Conservation (phyloP, 495 filamentous ascomycete genomes). For the Mytilinidion resinicola region DNA sequence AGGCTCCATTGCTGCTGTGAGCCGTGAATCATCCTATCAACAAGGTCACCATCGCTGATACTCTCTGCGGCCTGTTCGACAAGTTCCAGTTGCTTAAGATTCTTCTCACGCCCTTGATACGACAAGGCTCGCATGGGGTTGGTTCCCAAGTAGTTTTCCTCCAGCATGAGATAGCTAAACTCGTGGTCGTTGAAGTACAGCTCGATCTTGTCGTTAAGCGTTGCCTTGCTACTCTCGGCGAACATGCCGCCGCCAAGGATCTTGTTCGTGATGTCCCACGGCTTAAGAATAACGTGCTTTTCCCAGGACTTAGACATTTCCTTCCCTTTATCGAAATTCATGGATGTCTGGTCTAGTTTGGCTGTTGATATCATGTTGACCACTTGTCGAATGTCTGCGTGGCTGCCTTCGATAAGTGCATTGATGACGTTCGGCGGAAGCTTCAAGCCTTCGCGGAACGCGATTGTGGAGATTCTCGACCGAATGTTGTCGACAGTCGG, state of each 20-base stretch:
- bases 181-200: slow-evolving; percentile 99
- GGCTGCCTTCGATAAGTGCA: slow-evolving; percentile 86
- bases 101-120: slow-evolving; percentile 57
- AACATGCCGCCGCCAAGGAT: slow-evolving; percentile 87
- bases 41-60: slow-evolving; percentile 94
- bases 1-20: slow-evolving; percentile 96
- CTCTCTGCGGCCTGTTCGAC: slow-evolving; percentile 82
- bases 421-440: slow-evolving; percentile 84
- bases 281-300: slow-evolving; percentile 91
- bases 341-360: slow-evolving; percentile 70
- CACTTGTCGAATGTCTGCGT: slow-evolving; percentile 93
- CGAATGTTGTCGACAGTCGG: slow-evolving; percentile 85
- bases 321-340: slow-evolving; percentile 78
- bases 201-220: slow-evolving; percentile 94
- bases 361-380: slow-evolving; percentile 98
- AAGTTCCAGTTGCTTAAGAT: slow-evolving; percentile 75
- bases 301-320: slow-evolving; percentile 97
- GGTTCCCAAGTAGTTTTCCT: slow-evolving; percentile 91
- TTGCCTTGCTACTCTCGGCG: slow-evolving; percentile 67
- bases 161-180: slow-evolving; percentile 92
- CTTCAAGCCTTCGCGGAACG: slow-evolving; percentile 82
- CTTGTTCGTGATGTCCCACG: slow-evolving; percentile 95
- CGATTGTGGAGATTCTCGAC: slow-evolving; percentile 87
- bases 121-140: slow-evolving; percentile 57
- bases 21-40: slow-evolving; percentile 97